Base-by-base conservation (phyloP, 352 stramenopile species). In the Phytopythium cucurbitacearum region DNA sequence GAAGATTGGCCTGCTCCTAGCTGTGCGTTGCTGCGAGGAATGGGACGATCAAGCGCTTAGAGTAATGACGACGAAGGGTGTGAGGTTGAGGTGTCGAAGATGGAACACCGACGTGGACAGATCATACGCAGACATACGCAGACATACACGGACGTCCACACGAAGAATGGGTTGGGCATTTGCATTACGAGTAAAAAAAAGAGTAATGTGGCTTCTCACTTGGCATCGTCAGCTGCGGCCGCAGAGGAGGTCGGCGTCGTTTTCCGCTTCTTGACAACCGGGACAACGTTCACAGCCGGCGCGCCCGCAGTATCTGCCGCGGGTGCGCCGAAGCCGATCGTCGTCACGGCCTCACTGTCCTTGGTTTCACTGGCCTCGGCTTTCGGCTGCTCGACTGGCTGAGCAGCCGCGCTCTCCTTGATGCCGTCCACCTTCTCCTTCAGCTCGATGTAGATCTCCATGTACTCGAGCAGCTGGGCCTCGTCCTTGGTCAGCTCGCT, bases 401-500 rank as follows among this genome's bases (percentile, higher is more conserved):
- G 21, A 28, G 21, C 21, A 28, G 21, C 21, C 21, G 21, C 21
- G 21, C 21, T 85, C 41, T 91, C 76, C 47, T 85, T 82, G 34
- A 94, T 85, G 5, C 69, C 72, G 40, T 93, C 83, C 11, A 91
- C 83, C 55, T 94, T 94, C 49, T 94, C 83, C 61, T 91, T 94
- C 9, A 94, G 63, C 59, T 94, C 83, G 28, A 85, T 64, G 64
- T 92, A 93, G 41, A 95, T 93, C 50, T 92, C 83, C 11, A 95
- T 50, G 53, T 86, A 91, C 46, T 95, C 80, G 21, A 95, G 64
- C 56, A 95, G 41, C 51, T 81, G 67, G 35, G 63, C 66, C 11
- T 72, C 57, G 9, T 75, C 52, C 37, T 62, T 64, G n/a, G 67
- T 58, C 16, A 65, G 54, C 46, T 77, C 72, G 41, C 61, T 56